Evolutionary conservation across 495 filamentous ascomycete species (phyloP).

Genomic region (Entonaema liquescens): DNA sequence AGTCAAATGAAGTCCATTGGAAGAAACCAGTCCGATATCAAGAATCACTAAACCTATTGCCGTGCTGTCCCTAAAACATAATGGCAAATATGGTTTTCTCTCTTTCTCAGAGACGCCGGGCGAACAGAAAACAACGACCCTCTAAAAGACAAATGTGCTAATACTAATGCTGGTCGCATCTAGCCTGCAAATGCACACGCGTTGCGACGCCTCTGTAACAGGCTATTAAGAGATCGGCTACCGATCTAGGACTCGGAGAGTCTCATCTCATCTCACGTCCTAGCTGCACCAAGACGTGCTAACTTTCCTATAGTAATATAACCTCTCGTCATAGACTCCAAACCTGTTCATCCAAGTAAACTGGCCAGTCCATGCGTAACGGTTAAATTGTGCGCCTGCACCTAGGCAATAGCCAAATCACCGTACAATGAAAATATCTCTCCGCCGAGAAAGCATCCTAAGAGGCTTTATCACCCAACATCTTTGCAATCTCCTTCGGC

Average conservation of each 20-base stretch:
- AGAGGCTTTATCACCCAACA: slow-evolving; percentile 53
- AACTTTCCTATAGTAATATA: slow-evolving; percentile 22
- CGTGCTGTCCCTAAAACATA: neutral
- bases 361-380: neutral
- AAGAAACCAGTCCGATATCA: neutral
- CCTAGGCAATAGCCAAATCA: neutral
- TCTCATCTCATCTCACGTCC: neutral
- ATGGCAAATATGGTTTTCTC: neutral
- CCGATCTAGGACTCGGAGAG: neutral
- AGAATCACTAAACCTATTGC: neutral
- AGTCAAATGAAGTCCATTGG: neutral
- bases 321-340: neutral
- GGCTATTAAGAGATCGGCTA: neutral
- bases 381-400: neutral
- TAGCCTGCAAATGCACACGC: neutral
- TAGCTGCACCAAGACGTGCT: slow-evolving; percentile 1
- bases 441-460: neutral
- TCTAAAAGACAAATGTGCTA: neutral
- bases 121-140: neutral
- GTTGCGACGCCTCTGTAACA: neutral
- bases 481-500: slow-evolving; percentile 60
- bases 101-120: neutral
- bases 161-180: neutral
- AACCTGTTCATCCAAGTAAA: neutral
- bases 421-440: neutral